These are phyloP conservation scores for Pyrenochaeta sp. DNA, from an alignment of 2,329 filamentous ascomycete genomes.

Conservation along the genomic window DNA sequence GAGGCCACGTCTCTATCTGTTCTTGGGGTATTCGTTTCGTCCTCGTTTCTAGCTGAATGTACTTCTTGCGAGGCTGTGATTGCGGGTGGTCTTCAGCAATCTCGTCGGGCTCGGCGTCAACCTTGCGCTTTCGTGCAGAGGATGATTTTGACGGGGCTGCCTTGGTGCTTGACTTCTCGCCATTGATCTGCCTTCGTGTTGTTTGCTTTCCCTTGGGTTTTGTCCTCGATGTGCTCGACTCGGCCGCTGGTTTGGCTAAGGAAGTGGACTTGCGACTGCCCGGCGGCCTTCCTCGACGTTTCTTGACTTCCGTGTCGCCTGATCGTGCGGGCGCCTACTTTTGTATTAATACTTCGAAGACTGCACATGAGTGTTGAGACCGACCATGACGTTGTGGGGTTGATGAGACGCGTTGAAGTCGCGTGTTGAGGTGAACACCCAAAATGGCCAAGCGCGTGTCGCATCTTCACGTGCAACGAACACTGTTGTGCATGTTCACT, in stretches of 20 bases:
- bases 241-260: conserved; percentile 17
- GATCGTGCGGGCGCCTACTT: conserved; percentile 35
- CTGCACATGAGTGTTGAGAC: conserved; percentile 2
- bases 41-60: conserved; percentile 43
- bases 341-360: conserved; percentile 14
- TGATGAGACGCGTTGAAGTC: conserved; percentile 25
- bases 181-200: conserved; percentile 15
- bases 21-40: conserved; percentile 47
- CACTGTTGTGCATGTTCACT: conserved; percentile 4
- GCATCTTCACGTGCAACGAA: conserved; percentile 11
- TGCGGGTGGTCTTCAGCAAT: conserved; percentile 22
- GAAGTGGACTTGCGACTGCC: conserved; percentile 28
- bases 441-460: not conserved
- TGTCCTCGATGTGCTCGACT: conserved; percentile 16
- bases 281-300: conserved; percentile 34
- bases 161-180: conserved; percentile 13
- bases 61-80: conserved; percentile 32
- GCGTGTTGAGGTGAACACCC: conserved; percentile 17
- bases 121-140: conserved; percentile 29
- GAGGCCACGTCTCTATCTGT: conserved; percentile 58
- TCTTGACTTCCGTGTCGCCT: conserved; percentile 16
- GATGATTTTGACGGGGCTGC: conserved; percentile 5
- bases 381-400: conserved; percentile 41
- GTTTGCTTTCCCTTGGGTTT: conserved; percentile 19
- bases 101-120: conserved; percentile 23